These are phyloP conservation scores for Aristolochia contorta DNA, from an alignment of 164 flowering plant species.

Conservation along the genomic window DNA sequence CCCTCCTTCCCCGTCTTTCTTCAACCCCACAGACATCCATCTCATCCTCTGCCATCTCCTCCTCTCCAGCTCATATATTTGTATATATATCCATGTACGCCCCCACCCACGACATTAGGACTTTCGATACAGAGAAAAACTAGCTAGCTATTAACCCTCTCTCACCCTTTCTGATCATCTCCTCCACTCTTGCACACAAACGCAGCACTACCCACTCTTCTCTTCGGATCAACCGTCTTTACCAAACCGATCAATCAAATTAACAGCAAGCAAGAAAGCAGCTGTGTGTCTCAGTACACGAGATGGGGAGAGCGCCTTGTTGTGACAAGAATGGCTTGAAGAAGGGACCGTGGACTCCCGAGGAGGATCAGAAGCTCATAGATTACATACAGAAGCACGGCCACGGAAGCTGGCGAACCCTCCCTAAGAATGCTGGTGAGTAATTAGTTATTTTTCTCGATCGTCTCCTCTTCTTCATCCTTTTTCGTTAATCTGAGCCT, in stretches of 20 bases:
- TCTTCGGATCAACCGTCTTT: not conserved
- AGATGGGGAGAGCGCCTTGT: constrained; percentile 93
- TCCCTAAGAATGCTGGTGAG: constrained; percentile 85
- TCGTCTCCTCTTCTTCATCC: not conserved
- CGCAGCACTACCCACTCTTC: not conserved
- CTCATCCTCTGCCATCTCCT: too few species aligned
- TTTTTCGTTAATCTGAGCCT: not conserved
- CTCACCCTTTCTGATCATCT: not conserved
- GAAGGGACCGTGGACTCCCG: constrained; percentile 93
- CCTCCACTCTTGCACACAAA: not conserved
- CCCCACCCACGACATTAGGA: not conserved
- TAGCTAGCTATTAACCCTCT: too few species aligned
- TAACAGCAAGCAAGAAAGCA: too few species aligned
- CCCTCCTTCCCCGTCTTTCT: not conserved
- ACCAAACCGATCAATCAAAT: not conserved
- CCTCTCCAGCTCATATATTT: too few species aligned
- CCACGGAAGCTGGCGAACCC: constrained; percentile 84
- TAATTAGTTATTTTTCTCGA: not conserved
- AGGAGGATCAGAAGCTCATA: constrained; percentile 80
- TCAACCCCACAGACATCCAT: not conserved
- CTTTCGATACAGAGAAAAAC: too few species aligned
- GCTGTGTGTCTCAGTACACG: too few species aligned
- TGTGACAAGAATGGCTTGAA: constrained; percentile 83
- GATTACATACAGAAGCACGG: constrained; percentile 77
- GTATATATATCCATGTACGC: constrained; percentile 1